Percentiles rank a stretch among this genome's conserved stretches.
Conservation (phyloP, 2,329 filamentous ascomycete genomes). For the Arthroderma sp. region DNA sequence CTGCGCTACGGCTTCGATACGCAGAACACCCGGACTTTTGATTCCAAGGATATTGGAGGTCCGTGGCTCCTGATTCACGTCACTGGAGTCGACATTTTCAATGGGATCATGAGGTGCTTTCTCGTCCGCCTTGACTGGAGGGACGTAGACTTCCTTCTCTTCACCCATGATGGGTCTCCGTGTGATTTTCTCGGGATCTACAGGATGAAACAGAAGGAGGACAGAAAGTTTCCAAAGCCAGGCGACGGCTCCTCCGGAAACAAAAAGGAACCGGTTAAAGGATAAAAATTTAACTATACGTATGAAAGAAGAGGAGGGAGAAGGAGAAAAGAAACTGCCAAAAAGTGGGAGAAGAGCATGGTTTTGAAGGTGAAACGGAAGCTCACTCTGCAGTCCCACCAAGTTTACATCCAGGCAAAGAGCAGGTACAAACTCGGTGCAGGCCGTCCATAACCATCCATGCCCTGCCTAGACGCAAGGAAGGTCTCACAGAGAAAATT, state of each 20-base stretch:
- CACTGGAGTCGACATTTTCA: neutral
- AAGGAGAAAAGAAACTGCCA: neutral
- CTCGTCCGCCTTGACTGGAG: neutral
- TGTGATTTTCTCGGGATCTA: neutral
- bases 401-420: no score
- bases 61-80: neutral
- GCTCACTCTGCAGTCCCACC: no score
- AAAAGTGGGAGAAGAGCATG: no score
- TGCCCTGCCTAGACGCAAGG: no score
- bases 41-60: conserved; percentile 10
- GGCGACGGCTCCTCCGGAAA: neutral
- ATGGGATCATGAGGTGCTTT: neutral
- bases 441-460: no score
- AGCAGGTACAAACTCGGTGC: no score
- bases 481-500: neutral
- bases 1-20: conserved; percentile 44
- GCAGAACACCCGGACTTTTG: conserved; percentile 42
- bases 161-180: neutral
- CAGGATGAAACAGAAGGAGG: neutral
- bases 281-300: neutral
- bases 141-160: neutral
- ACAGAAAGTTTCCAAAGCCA: neutral
- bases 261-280: neutral
- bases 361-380: no score
- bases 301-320: neutral